Evolutionary conservation across 352 stramenopile species (phyloP), one percentile per base, ranked within the genome.

Genomic region (Saprolegnia parasitica): DNA sequence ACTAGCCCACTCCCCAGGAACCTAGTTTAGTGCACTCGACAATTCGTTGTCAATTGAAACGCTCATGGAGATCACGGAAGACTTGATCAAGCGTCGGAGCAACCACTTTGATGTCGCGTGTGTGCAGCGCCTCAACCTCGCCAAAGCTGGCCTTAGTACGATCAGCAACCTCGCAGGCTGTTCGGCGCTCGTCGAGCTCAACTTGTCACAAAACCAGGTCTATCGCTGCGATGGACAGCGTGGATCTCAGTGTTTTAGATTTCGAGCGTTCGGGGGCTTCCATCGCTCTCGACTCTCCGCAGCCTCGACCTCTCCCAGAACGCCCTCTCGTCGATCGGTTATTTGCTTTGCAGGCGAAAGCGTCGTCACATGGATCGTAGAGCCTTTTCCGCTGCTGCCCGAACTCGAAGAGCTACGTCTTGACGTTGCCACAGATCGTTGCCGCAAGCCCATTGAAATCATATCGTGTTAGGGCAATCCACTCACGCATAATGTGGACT

Each of bases 61-160:
- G 10, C 29, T 35, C 40, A 90, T 90, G 82, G 80, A 90, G 72
- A 75, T 92, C 40, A 83, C 77, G 10, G 74, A 74, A 10, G 77
- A 88, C 5, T 49, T 84, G 46, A 83, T 92, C 74, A 92, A 92
- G 73, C 78, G 77, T 10, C 75, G 81, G 45, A 90, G 82, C 67
- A 86, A 86, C 32, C 84, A 92, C 72, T 92, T 90, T 66, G 84
- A 92, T 63, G 56, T 90, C 20, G 76, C 65, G 42, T 89, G 85
- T 68, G 74, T 92, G 65, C 81, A 82, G 55, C 70, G 85, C 47
- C 68, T 92, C 45, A 81, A 92, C 54, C 78, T 90, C 50, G 86
- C 82, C 0, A 37, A 32, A n/a, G 77, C 77, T 76, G 76, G 56
- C 4, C 75, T 91, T 4, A 40, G 63, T 9, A 74, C 64, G 11